phyloP scores from a whole-genome alignment of 2,329 filamentous ascomycete genomes.

The Pseudocercospora crystallina region DNA sequence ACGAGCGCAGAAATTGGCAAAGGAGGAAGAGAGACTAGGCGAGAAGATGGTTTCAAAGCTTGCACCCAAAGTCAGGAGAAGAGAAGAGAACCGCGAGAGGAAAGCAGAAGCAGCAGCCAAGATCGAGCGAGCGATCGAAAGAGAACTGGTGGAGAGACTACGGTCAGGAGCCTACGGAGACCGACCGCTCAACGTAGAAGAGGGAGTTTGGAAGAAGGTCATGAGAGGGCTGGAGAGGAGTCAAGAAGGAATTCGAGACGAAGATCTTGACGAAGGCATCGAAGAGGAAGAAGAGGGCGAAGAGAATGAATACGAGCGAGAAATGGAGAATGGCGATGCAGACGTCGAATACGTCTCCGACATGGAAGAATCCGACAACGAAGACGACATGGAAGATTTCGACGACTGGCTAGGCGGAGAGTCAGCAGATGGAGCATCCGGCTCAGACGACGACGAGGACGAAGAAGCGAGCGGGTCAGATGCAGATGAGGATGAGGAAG shows the following conservation, averaged over 20 bases:
- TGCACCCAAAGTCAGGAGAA: constrained; percentile 76
- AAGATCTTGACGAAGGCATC: constrained; percentile 85
- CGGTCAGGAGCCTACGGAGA: constrained; percentile 93
- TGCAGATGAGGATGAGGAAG: constrained; percentile 46
- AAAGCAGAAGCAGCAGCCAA: constrained; percentile 67
- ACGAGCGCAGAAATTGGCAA: constrained; percentile 70
- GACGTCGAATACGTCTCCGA: constrained; percentile 93
- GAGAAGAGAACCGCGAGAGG: constrained; percentile 50
- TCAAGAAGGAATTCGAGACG: constrained; percentile 77
- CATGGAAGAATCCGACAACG: constrained; percentile 70
- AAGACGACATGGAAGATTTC: constrained; percentile 79
- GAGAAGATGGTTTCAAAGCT: constrained; percentile 85
- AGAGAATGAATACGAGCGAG: constrained; percentile 65
- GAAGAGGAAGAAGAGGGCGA: constrained; percentile 71
- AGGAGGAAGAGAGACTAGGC: constrained; percentile 84
- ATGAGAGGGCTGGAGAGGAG: constrained; percentile 84
- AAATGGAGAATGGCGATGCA: constrained; percentile 60
- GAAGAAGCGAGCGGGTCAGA: constrained; percentile 50
- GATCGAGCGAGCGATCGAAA: constrained; percentile 92
- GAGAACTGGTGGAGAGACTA: constrained; percentile 87
- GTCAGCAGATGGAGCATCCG: constrained; percentile 56
- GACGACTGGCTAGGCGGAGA: constrained; percentile 90
- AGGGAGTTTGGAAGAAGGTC: constrained; percentile 96
- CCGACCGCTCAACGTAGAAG: constrained; percentile 89
- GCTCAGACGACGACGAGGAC: constrained; percentile 50